These are phyloP conservation scores for Cyberlindnera bimundalis DNA, from an alignment of 805 yeast species.

Conservation along the genomic window DNA sequence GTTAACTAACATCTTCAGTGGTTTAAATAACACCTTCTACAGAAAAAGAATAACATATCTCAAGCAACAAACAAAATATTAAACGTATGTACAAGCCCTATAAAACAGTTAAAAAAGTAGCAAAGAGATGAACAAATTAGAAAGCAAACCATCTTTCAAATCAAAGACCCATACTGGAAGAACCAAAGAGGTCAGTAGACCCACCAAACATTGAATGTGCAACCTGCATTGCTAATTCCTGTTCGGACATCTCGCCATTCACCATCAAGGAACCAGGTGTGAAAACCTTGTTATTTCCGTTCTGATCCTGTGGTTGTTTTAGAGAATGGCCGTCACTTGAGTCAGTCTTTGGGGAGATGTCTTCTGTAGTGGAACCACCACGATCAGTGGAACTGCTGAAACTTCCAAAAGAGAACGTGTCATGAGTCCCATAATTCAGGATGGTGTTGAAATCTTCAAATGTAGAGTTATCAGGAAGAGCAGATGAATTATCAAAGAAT, in stretches of 20 bases:
- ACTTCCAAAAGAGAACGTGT: conserved; percentile 4
- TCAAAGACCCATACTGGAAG: conserved; percentile 1
- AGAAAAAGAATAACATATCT: too few relatives aligned
- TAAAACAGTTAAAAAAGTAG: neutral
- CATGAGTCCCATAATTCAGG: neutral
- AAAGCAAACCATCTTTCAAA: neutral
- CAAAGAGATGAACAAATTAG: too few relatives aligned
- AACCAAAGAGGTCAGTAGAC: conserved; percentile 5
- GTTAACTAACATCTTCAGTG: too few relatives aligned
- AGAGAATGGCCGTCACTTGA: conserved; percentile 3
- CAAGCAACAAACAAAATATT: too few relatives aligned
- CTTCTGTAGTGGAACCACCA: conserved; percentile 15
- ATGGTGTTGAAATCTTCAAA: conserved; percentile 4
- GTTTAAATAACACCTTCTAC: too few relatives aligned
- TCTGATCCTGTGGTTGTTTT: conserved; percentile 4
- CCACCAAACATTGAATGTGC: conserved; percentile 29
- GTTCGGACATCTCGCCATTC: conserved; percentile 10
- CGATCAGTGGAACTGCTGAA: conserved; percentile 3
- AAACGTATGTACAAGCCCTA: neutral
- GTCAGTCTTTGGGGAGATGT: conserved; percentile 21
- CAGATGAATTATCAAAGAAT: conserved; percentile 14
- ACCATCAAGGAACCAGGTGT: neutral
- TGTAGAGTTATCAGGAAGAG: neutral
- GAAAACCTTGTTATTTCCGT: neutral
- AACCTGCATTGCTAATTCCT: conserved; percentile 26